phyloP scores from a whole-genome alignment of 1,284 basidiomycete species.

The Malassezia equina region DNA sequence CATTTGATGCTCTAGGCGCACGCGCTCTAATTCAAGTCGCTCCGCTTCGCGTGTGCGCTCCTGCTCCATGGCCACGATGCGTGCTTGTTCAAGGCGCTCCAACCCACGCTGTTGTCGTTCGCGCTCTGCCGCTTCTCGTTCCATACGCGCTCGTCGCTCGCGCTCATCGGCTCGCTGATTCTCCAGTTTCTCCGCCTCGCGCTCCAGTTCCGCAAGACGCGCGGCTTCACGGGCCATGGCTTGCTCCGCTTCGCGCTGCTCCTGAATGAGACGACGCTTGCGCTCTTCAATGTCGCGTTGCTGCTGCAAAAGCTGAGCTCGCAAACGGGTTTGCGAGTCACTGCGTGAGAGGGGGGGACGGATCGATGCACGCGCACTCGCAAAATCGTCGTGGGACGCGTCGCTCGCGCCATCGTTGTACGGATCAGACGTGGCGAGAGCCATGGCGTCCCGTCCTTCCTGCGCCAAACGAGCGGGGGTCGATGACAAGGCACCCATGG shows the following conservation, averaged over 20 bases:
- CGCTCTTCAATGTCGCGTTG: slow-evolving; percentile 10
- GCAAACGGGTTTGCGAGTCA: neutral
- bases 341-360: neutral
- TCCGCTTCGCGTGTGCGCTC: slow-evolving; percentile 15
- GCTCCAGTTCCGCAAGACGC: neutral
- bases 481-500: neutral
- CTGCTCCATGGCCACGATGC: neutral
- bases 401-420: neutral
- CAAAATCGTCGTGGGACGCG: neutral
- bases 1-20: neutral
- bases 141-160: neutral
- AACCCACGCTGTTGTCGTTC: neutral
- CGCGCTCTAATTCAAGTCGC: slow-evolving; percentile 22
- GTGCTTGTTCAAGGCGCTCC: neutral
- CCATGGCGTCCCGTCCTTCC: neutral
- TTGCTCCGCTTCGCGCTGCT: slow-evolving; percentile 11
- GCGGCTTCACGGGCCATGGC: slow-evolving; percentile 4
- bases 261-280: slow-evolving; percentile 11
- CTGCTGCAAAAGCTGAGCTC: neutral
- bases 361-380: neutral
- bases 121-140: neutral
- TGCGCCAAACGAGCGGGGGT: no score
- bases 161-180: neutral
- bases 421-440: neutral
- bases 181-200: neutral